Base-by-base conservation (phyloP, 2,329 filamentous ascomycete genomes). In the Fusarium multiceps region DNA sequence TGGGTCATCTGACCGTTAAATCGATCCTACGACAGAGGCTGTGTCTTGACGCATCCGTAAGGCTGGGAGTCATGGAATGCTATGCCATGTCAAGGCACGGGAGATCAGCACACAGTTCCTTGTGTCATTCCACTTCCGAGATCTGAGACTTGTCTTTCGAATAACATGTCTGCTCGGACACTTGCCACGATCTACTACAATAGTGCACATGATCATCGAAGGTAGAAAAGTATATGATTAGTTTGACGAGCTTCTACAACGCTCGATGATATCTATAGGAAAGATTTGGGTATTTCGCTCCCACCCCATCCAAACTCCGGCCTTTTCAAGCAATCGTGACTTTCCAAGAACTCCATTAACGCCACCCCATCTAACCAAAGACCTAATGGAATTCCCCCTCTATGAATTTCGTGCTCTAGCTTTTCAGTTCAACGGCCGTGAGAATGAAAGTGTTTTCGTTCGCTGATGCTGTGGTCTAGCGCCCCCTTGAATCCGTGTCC, bases 401-500 rank as follows among this genome's bases (percentile, higher is more conserved):
- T 27, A 51, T 43, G 8, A 2, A 40, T 18, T 12, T 16, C 34
- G 12, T 16, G 14, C 16, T 16, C 13, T 11, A 7, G 4, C 11
- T 34, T 18, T 27, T 43, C 25, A 48, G n/a, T 40, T 61, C 27
- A 55, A 28, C 10, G 63, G 55, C 4, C 63, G 55, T 34, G 63
- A 66, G 21, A 61, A 61, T 9, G 64, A 66, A 32, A 37, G 48
- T 21, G 56, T 47, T 51, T 66, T 69, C 5, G 60, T 37, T 27
- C 46, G 62, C 40, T 63, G 49, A 20, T 41, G 42, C 13, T 49
- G 43, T n/a, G 18, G 50, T 21, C 55, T 69, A 21, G 11, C 46
- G 40, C 76, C 76, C 11, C 59, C 73, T 13, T 73, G 72, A 48
- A 78, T 76, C 49, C 59, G 74, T 20, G 72, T 75, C 49, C 69